Conservation (phyloP, 129 eudicot genomes). For the Tagetes erecta region DNA sequence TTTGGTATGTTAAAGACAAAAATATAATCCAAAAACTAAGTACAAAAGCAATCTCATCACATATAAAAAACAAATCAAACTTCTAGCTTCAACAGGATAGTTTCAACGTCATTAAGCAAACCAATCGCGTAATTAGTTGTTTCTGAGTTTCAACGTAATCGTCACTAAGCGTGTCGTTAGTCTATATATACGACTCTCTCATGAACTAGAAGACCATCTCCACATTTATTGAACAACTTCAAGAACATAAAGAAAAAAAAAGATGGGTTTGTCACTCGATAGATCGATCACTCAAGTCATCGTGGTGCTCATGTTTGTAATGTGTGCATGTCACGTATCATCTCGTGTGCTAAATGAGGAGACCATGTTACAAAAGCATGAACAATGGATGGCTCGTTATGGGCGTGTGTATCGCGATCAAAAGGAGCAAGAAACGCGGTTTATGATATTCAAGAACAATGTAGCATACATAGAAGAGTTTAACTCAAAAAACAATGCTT, state of each 20-base stretch:
- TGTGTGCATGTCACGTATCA: constrained; percentile 25
- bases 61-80: no score
- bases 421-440: constrained; percentile 35
- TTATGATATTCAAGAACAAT: constrained; percentile 36
- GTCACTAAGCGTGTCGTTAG: no score
- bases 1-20: no score
- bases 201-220: no score
- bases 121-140: no score
- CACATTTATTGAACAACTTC: background rate
- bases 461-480: constrained; percentile 35
- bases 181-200: no score
- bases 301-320: constrained; percentile 10
- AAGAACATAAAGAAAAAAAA: background rate
- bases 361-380: constrained; percentile 35
- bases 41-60: no score
- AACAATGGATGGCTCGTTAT: constrained; percentile 42
- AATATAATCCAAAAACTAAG: no score
- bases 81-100: no score
- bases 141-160: no score
- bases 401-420: constrained; percentile 42
- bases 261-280: background rate
- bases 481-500: constrained; percentile 27
- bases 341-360: constrained; percentile 26
- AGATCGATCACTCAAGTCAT: background rate
- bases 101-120: no score